Base-by-base conservation (phyloP, 139 green algal species). In the Zygnema circumcarinatum region DNA sequence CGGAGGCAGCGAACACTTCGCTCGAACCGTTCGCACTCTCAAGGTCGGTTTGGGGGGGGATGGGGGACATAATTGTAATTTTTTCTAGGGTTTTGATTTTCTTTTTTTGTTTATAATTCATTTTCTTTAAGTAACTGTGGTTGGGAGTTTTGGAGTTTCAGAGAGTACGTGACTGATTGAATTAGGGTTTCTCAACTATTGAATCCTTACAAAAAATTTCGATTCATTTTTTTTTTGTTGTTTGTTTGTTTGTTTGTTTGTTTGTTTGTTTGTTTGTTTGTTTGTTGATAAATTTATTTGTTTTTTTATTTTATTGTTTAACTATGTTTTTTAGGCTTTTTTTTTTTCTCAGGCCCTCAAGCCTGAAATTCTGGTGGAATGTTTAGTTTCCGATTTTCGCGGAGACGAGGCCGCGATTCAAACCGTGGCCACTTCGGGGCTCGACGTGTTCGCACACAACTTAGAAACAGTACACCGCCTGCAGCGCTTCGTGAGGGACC, bases 361-460 rank as follows among this genome's bases (percentile, higher is more conserved):
- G 16, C 95, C 94, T 1, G 87, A 93, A 56, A 94, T 99, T 89
- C 92, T 98, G 85, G 96, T 98, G 36, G 97, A 99, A 92, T 96
- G 96, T 22, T 92, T 99, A 80, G 95, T 97, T 83, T 94, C 95
- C 1, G 97, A 99, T 92, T 99, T 99, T 92, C 91, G 94, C 7
- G 96, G 97, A 1, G 94, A 98, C 86, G 56, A 96, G 73, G 93
- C 93, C 0, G 91, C 93, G 0, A 95, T 98, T 32, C 40, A 47
- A 31, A 78, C 74, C 2, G 93, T 98, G 29, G 96, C 96, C 25
- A 74, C 39, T 0, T 95, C 91, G 20, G 97, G 97, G 0, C 93
- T 99, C 74, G 97, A 99, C 85, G 97, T 99, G 39, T 99, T 97
- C 92, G 97, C 97, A 0, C 97, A 99, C 94, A 99, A 99, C 92